These are phyloP conservation scores for Trichoderma sp. DNA, from an alignment of 2,329 filamentous ascomycete genomes.

Conservation along the genomic window DNA sequence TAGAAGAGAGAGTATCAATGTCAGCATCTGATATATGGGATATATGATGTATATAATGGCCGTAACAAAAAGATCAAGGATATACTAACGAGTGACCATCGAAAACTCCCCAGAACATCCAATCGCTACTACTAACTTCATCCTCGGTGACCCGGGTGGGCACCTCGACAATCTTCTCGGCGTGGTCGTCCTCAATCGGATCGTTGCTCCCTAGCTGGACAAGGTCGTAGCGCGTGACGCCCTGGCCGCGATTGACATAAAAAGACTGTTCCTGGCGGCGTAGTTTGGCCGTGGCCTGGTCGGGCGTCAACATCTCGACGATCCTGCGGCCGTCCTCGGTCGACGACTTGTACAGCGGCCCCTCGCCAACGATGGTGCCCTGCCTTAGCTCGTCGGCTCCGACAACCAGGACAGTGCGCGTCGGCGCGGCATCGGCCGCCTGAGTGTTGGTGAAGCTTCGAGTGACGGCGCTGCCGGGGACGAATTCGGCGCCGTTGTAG, in stretches of 20 bases:
- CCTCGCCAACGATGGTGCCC: conserved; percentile 78
- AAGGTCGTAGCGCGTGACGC: conserved; percentile 90
- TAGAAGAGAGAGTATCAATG: conserved; percentile 21
- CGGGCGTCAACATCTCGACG: conserved; percentile 92
- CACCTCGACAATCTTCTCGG: conserved; percentile 95
- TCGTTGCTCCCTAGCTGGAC: conserved; percentile 95
- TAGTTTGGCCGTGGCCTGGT: conserved; percentile 88
- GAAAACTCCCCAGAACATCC: conserved; percentile 99
- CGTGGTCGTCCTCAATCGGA: conserved; percentile 97
- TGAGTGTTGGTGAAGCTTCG: conserved; percentile 44
- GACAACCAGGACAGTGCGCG: conserved; percentile 75
- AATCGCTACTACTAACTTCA: conserved; percentile 64
- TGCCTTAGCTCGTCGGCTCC: conserved; percentile 89
- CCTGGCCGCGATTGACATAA: conserved; percentile 80
- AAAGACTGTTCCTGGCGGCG: conserved; percentile 90
- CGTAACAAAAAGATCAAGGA: background rate
- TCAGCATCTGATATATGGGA: conserved; percentile 9
- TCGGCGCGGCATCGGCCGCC: conserved; percentile 42
- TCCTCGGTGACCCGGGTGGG: conserved; percentile 53
- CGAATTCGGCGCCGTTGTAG: conserved; percentile 50
- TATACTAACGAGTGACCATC: conserved; percentile 81
- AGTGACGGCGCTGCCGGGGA: conserved; percentile 31
- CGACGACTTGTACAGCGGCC: conserved; percentile 82
- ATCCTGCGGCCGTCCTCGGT: conserved; percentile 82
- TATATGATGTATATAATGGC: background rate